Evolutionary conservation across 768 basidiomycete species (phyloP).

Genomic region (Phlegmacium glaucopus): DNA sequence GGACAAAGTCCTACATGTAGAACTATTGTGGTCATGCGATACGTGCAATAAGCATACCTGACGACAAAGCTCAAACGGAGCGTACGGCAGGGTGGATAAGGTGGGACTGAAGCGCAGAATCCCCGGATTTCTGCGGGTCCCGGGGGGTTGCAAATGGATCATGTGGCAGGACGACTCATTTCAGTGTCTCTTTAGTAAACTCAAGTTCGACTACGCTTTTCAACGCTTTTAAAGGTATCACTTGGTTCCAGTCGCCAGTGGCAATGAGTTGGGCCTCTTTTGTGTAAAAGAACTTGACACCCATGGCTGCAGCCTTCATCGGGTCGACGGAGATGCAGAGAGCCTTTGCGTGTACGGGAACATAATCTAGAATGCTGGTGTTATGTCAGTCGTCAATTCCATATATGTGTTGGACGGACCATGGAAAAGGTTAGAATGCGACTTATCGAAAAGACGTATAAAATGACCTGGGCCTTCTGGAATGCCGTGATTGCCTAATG

Average conservation of each 20-base stretch:
- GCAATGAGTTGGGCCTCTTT: constrained; percentile 7
- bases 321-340: constrained; percentile 20
- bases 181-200: constrained; percentile 4
- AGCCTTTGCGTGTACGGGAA: constrained; percentile 8
- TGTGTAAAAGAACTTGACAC: constrained; percentile 20
- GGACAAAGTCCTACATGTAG: too few species aligned
- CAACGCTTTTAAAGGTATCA: constrained; percentile 15
- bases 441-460: constrained; percentile 16
- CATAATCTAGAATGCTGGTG: constrained; percentile 4
- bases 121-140: neutral
- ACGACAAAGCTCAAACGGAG: too few species aligned
- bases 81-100: neutral
- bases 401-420: constrained; percentile 2
- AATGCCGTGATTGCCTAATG: constrained; percentile 16
- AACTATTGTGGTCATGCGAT: too few species aligned
- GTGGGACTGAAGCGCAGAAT: neutral
- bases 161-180: neutral
- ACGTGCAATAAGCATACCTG: too few species aligned
- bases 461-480: constrained; percentile 22
- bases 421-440: constrained; percentile 7
- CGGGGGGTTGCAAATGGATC: neutral
- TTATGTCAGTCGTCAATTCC: neutral
- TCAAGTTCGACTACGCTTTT: constrained; percentile 16
- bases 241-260: constrained; percentile 12
- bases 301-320: constrained; percentile 11